Base-by-base conservation (phyloP, 164 flowering plant species). In the Dillenia suffruticosa region DNA sequence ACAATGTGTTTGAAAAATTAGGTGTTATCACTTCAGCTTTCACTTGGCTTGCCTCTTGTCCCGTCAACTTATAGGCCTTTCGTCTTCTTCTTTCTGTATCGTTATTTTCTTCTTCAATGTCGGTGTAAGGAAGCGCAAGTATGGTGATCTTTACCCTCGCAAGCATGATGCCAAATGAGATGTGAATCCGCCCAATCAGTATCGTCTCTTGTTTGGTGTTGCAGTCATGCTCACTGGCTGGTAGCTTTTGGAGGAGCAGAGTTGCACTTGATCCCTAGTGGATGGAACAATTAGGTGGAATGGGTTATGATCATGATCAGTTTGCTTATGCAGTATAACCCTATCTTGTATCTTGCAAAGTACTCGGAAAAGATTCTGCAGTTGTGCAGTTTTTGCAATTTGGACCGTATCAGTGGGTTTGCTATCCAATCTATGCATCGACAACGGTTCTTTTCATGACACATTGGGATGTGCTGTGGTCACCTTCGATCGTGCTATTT, bases 361-460 rank as follows among this genome's bases (percentile, higher is more conserved):
- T 91, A 91, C 58, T 82, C 95, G 10, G 96, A 89, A 72, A 86
- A 91, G 66, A 87, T 91, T 51, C 86, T 8, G 68, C 79, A 12
- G 98, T 90, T 51, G 97, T 93, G 59, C 92, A 87, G 72, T 90
- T 90, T 72, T n/a, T n/a, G n/a, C n/a, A n/a, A n/a, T n/a, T n/a
- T n/a, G 98, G 97, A 17, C 96, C 98, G 0, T 90, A 85, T 62
- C 78, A 96, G 64, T 87, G 84, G 87, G 89, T 93, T 15, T 80
- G 97, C 43, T 97, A 91, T 73, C 96, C 97, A 6, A 79, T 91
- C 45, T 94, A 94, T 72, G 81, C 93, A 0, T 87, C 97, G 0
- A 81, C 81, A 0, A 80, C 87, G 85, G 84, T 89, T 58, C 66
- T 90, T 72, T 77, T 90, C 66, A 82, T 74, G 13, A 76, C 86